A percentile compares a stretch with the other conserved stretches of the same genome.
Conservation (phyloP, 176 grass and related monocot species). For the Phoenix dactylifera region DNA sequence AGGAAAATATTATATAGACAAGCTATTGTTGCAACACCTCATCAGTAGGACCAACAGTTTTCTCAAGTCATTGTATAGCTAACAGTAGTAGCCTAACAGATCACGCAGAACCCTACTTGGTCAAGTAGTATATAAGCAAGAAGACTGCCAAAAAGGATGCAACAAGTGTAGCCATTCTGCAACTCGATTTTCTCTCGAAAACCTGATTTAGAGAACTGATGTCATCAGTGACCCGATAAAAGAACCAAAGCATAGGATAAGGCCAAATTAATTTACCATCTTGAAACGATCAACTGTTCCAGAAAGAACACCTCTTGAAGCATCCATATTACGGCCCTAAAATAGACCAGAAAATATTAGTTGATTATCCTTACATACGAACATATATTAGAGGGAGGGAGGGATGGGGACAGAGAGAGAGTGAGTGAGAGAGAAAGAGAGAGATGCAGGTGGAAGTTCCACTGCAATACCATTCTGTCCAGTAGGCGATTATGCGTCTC, state of each 20-base stretch:
- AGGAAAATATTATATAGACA: too few species aligned
- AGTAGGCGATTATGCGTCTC: conserved; percentile 73
- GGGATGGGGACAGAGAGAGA: neutral
- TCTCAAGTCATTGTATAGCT: too few species aligned
- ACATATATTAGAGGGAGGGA: conserved; percentile 4
- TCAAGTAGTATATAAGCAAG: conserved; percentile 78
- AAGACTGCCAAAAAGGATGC: conserved; percentile 67
- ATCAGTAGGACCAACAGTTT: too few species aligned
- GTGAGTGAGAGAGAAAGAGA: neutral
- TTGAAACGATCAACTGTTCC: conserved; percentile 79
- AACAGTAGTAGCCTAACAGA: neutral
- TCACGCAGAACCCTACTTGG: conserved; percentile 32
- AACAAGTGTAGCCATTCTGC: conserved; percentile 67
- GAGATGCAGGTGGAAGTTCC: neutral
- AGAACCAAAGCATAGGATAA: neutral
- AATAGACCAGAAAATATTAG: neutral
- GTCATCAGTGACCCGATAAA: neutral
- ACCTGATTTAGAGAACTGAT: conserved; percentile 30
- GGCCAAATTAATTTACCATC: conserved; percentile 37
- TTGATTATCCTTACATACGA: neutral
- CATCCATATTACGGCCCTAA: conserved; percentile 88
- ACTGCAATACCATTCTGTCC: conserved; percentile 59
- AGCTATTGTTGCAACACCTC: too few species aligned
- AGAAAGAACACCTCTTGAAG: conserved; percentile 79
- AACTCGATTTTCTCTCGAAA: conserved; percentile 77